Conservation (phyloP, 768 basidiomycete genomes). For the Tylopilus intermedius region DNA sequence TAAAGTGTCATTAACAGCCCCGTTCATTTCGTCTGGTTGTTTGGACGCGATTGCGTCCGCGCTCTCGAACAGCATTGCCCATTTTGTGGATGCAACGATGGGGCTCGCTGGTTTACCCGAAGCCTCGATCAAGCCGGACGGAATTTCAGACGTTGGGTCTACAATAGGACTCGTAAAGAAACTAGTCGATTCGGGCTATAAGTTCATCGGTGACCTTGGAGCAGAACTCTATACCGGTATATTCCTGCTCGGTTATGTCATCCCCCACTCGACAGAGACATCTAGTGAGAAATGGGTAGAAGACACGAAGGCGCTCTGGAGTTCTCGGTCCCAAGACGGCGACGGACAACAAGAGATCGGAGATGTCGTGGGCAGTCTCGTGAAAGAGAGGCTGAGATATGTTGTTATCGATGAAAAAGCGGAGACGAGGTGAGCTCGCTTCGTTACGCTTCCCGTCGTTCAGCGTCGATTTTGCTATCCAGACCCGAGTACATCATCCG, state of each 20-base stretch:
- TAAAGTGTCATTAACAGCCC: conserved; percentile 9
- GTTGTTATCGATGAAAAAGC: conserved; percentile 37
- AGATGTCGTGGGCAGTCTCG: conserved; percentile 26
- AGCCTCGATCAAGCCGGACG: not conserved
- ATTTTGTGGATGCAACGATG: conserved; percentile 14
- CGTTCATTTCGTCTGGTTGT: conserved; percentile 20
- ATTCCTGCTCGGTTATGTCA: conserved; percentile 22
- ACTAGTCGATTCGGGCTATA: conserved; percentile 17
- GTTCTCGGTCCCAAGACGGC: conserved; percentile 16
- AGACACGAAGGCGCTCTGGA: conserved; percentile 31
- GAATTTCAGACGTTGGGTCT: not conserved
- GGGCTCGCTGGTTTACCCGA: conserved; percentile 10
- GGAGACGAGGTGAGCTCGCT: conserved; percentile 29
- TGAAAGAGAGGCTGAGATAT: conserved; percentile 40
- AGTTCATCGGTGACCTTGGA: conserved; percentile 17
- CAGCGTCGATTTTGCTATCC: not conserved
- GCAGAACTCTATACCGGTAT: conserved; percentile 18
- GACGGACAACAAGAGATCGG: conserved; percentile 19
- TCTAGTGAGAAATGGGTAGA: conserved; percentile 10
- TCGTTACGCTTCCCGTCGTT: not conserved
- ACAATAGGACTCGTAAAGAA: conserved; percentile 11
- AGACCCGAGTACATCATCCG: conserved; percentile 47
- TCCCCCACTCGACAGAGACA: conserved; percentile 10
- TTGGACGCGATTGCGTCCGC: conserved; percentile 13
- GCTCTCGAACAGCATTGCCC: conserved; percentile 14